Evolutionary conservation across 352 stramenopile genomes (phyloP).

Genomic region (Phytopythium chamaehyphon): DNA sequence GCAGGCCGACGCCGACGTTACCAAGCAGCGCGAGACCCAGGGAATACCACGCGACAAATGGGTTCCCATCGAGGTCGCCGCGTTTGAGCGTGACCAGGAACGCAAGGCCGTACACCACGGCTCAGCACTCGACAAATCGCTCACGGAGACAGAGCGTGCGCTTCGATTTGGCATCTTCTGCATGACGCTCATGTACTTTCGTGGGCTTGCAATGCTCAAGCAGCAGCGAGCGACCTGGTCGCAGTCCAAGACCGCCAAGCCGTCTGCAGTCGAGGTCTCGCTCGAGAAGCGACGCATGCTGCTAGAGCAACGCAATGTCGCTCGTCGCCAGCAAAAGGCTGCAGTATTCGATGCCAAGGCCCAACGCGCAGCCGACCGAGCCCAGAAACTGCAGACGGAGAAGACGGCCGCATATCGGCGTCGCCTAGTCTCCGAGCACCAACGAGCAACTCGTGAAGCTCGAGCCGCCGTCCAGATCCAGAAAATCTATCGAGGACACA

Average conservation of each 20-base stretch:
- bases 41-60: constrained; percentile 63
- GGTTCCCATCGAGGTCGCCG: constrained; percentile 66
- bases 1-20: background rate
- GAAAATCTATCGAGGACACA: constrained; percentile 58
- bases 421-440: constrained; percentile 57
- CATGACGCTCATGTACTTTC: constrained; percentile 96
- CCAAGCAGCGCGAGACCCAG: constrained; percentile 17
- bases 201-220: constrained; percentile 83
- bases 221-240: constrained; percentile 83
- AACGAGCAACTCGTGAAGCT: constrained; percentile 54
- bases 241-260: constrained; percentile 22
- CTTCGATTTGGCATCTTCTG: constrained; percentile 96
- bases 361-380: constrained; percentile 50
- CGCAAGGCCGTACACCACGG: constrained; percentile 72
- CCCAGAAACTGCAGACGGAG: constrained; percentile 66
- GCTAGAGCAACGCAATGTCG: constrained; percentile 39
- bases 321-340: constrained; percentile 29
- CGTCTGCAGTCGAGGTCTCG: background rate
- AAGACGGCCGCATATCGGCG: constrained; percentile 52
- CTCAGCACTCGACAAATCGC: constrained; percentile 53
- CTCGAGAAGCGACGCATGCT: constrained; percentile 51
- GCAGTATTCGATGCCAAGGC: constrained; percentile 51
- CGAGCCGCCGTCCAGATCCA: constrained; percentile 61
- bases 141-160: constrained; percentile 88
- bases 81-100: constrained; percentile 37